phyloP scores from a whole-genome alignment of 2,329 filamentous ascomycete genomes.

The Blastomyces gilchristii region DNA sequence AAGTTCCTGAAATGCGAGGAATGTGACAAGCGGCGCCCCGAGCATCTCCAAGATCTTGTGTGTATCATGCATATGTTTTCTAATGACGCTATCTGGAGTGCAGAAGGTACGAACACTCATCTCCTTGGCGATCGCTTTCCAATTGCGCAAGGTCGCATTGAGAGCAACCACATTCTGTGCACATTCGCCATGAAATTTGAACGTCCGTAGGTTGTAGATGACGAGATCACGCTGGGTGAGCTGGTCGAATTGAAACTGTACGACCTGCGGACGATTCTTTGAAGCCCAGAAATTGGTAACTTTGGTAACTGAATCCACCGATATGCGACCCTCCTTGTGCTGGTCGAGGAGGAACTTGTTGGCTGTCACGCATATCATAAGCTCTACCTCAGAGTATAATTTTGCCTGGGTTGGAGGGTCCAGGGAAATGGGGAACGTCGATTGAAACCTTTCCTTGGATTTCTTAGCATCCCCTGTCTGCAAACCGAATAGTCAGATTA shows the following conservation, averaged over 20 bases:
- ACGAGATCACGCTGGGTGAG: conserved; percentile 41
- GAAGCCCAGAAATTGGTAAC: conserved; percentile 33
- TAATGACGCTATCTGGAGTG: conserved; percentile 39
- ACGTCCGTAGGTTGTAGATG: conserved; percentile 34
- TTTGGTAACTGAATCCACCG: conserved; percentile 31
- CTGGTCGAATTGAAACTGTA: conserved; percentile 45
- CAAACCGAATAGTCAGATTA: background rate
- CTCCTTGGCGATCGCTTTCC: conserved; percentile 39
- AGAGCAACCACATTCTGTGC: conserved; percentile 31
- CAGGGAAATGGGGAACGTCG: conserved; percentile 31
- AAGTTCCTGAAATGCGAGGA: conserved; percentile 32
- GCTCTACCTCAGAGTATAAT: conserved; percentile 37
- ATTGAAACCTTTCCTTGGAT: conserved; percentile 16
- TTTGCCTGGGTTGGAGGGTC: conserved; percentile 33
- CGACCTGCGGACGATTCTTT: conserved; percentile 40
- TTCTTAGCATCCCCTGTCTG: conserved; percentile 24
- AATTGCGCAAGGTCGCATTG: conserved; percentile 40
- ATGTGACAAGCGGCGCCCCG: conserved; percentile 31
- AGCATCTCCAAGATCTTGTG: conserved; percentile 42
- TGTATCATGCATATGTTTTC: conserved; percentile 41
- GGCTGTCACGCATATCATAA: conserved; percentile 37
- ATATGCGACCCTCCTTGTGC: conserved; percentile 30
- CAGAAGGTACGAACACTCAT: conserved; percentile 44
- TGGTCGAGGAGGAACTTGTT: conserved; percentile 39
- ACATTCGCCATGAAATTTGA: conserved; percentile 38